These are phyloP conservation scores for Pleurotus giganteus DNA, from an alignment of 768 basidiomycete species.

Conservation along the genomic window DNA sequence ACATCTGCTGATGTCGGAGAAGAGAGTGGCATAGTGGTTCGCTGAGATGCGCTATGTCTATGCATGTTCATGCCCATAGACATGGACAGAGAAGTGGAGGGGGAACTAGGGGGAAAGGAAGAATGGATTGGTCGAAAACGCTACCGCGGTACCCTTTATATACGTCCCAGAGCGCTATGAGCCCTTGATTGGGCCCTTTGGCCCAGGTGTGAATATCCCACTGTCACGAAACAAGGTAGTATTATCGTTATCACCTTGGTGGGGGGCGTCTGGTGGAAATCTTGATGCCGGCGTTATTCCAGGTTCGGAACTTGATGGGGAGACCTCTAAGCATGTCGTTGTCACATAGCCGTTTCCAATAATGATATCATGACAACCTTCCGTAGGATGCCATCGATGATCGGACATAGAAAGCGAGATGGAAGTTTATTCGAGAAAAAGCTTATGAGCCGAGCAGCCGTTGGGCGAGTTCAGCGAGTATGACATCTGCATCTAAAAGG, in stretches of 20 bases:
- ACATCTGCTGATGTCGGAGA: constrained; percentile 7
- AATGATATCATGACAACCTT: constrained; percentile 7
- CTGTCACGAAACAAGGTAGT: not conserved
- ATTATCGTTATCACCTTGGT: constrained; percentile 8
- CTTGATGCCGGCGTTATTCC: constrained; percentile 8
- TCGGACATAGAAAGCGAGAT: not conserved
- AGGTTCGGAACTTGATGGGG: constrained; percentile 10
- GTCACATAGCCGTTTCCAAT: not conserved
- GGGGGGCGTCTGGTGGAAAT: not conserved
- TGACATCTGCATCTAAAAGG: not conserved
- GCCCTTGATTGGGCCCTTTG: constrained; percentile 8
- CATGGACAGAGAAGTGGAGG: not conserved
- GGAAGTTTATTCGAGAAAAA: not conserved
- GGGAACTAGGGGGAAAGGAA: constrained; percentile 1
- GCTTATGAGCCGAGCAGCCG: not conserved
- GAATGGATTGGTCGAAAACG: not conserved
- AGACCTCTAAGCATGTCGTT: not conserved
- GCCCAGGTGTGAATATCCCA: constrained; percentile 7
- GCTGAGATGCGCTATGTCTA: not conserved
- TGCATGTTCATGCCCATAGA: not conserved
- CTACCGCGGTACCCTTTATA: not conserved
- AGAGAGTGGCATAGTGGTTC: constrained; percentile 4
- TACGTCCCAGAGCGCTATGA: not conserved
- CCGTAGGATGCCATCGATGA: not conserved
- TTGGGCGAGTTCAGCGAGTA: not conserved